Conservation (phyloP, 331 rosid species). For the Quercus phellos region DNA sequence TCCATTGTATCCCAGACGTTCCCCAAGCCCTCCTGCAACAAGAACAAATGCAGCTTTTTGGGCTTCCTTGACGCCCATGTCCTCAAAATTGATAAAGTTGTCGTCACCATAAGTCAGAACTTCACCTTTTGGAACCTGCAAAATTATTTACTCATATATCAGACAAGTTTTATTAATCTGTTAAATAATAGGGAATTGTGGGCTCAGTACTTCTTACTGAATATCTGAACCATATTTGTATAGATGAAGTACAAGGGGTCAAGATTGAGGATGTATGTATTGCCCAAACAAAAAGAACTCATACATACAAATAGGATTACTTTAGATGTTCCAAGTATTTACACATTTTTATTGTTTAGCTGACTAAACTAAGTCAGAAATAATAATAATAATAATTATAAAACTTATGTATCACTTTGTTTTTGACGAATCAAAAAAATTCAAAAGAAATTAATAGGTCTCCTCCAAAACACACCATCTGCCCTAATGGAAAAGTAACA, state of each 20-base stretch:
- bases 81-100: slow-evolving; percentile 67
- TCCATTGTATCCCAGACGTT: slow-evolving; percentile 93
- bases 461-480: not conserved
- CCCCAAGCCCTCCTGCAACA: slow-evolving; percentile 99
- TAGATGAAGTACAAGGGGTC: not conserved
- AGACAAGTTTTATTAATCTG: not conserved
- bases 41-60: slow-evolving; percentile 86
- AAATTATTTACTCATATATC: slow-evolving; percentile 15
- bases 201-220: not conserved
- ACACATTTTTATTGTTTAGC: not conserved
- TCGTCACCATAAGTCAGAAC: slow-evolving; percentile 63
- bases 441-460: not conserved
- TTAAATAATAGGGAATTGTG: not conserved
- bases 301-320: not conserved
- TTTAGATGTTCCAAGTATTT: not conserved
- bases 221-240: not conserved
- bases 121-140: slow-evolving; percentile 91
- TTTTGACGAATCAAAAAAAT: not conserved
- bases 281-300: not conserved
- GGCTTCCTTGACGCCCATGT: slow-evolving; percentile 66
- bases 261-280: not conserved
- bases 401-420: not conserved
- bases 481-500: not conserved
- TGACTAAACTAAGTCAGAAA: not conserved
- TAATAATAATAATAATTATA: not conserved